Conservation (phyloP, 306 rosid genomes). For the Quillaja saponaria region DNA sequence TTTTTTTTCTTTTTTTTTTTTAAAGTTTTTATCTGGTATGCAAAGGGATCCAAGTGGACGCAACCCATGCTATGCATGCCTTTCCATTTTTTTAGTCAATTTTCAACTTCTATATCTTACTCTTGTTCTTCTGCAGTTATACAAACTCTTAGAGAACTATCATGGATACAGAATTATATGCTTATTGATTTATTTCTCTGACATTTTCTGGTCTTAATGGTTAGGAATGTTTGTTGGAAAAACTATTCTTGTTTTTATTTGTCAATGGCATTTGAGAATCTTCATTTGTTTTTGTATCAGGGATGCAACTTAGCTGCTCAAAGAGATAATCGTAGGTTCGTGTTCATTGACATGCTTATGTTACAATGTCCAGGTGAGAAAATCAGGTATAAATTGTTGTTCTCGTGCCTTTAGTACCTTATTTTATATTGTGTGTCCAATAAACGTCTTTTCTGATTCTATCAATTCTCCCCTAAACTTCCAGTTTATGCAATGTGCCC, state of each 20-base stretch:
- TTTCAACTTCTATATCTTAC: too few species aligned
- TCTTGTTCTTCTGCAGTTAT: too few species aligned
- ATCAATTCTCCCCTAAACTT: too few species aligned
- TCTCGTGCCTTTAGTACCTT: conserved; percentile 4
- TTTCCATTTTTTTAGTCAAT: too few species aligned
- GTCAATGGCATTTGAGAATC: conserved; percentile 23
- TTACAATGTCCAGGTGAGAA: conserved; percentile 88
- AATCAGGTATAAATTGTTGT: conserved; percentile 37
- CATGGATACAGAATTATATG: too few species aligned
- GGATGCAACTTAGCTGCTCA: conserved; percentile 90
- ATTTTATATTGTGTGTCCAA: conserved; percentile 6
- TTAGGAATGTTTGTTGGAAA: background rate
- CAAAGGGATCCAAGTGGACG: too few species aligned
- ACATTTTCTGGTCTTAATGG: background rate
- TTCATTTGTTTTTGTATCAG: conserved; percentile 35
- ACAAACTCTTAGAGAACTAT: too few species aligned
- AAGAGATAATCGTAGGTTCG: conserved; percentile 61
- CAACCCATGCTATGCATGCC: too few species aligned
- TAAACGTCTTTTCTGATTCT: too few species aligned
- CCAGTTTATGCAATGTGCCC: too few species aligned
- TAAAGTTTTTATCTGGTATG: too few species aligned
- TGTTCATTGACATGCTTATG: conserved; percentile 82
- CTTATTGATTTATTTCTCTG: background rate
- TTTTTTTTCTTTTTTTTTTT: too few species aligned
- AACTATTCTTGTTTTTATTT: background rate